Evolutionary conservation across 768 basidiomycete species (phyloP), one percentile per base, ranked within the genome.

Genomic region (Trametes coccinea): DNA sequence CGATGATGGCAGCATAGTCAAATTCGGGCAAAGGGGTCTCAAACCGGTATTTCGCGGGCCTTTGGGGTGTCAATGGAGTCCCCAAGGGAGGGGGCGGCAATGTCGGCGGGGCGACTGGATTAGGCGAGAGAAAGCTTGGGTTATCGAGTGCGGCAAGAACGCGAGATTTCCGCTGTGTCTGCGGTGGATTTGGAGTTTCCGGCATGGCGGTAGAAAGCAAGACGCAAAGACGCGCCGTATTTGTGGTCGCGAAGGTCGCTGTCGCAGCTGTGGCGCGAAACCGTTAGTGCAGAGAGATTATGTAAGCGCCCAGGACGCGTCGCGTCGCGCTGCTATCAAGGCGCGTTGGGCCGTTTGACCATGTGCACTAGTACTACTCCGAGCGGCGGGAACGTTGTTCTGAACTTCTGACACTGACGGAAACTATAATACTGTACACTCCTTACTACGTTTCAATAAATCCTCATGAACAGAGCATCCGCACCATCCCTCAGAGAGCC

Each of bases 121-220:
- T 44, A 0, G 47, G 53, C 2, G 56, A 31, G 27, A 60, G 53
- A 29, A 67, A 50, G 9, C 56, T 44, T 13, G 64, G 65, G 40
- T 63, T 63, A 51, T 68, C 67, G 31, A 69, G 67, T 1, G 67
- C 65, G 27, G 67, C 67, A 8, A 69, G 67, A 3, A 69, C 47
- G n/a, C 63, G 63, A 5, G 65, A 66, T 10, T 54, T 61, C 3
- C 61, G 55, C 27, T 50, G 53, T 4, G 62, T 52, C 17, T 59
- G n/a, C 8, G 59, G 47, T 10, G 62, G 59, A 5, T 57, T 56
- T 13, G 45, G 54, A 6, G 62, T 17, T 33, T 59, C 56, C 7
- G 58, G 34, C 62, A 64, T 64, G 57, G 39, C 48, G 52, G 52
- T 44, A 9, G 30, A 17, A 29, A 7, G 34, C 17, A 17, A 37